These are phyloP conservation scores for Penicillium herquei DNA, from an alignment of 495 filamentous ascomycete species.

Conservation along the genomic window DNA sequence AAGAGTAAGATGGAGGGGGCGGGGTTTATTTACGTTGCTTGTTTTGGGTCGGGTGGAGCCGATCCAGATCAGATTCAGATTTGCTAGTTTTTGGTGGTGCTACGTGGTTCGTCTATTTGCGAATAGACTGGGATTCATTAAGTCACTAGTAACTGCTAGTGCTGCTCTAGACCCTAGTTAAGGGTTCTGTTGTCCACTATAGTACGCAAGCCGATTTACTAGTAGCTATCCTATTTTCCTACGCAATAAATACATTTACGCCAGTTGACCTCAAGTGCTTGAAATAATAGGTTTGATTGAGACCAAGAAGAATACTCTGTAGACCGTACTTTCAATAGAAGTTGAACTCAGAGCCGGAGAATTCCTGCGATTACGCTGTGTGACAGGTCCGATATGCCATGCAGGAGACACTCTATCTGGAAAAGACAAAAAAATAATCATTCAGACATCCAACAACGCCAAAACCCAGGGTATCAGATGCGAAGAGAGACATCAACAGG, in stretches of 20 bases:
- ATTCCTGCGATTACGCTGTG: background rate
- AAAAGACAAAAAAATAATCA: background rate
- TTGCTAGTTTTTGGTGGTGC: background rate
- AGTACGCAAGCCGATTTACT: no score
- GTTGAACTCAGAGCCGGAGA: no score
- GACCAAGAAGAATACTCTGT: no score
- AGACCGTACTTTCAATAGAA: no score
- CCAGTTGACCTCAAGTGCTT: no score
- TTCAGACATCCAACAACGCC: constrained; percentile 15
- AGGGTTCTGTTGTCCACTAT: no score
- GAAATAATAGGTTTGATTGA: background rate
- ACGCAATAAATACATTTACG: background rate
- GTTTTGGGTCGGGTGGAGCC: constrained; percentile 3
- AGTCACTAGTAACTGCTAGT: no score
- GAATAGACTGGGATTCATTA: no score
- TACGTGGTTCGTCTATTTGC: no score
- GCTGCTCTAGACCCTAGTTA: no score
- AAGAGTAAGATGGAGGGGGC: background rate
- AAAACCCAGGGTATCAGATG: constrained; percentile 30
- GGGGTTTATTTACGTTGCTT: constrained; percentile 8
- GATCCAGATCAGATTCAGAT: constrained; percentile 1
- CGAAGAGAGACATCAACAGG: constrained; percentile 12
- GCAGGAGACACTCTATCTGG: constrained; percentile 7
- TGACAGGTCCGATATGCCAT: constrained; percentile 7
- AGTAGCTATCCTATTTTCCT: no score